Conservation (phyloP, 2,329 filamentous ascomycete genomes). For the Mollisiaceae sp. region DNA sequence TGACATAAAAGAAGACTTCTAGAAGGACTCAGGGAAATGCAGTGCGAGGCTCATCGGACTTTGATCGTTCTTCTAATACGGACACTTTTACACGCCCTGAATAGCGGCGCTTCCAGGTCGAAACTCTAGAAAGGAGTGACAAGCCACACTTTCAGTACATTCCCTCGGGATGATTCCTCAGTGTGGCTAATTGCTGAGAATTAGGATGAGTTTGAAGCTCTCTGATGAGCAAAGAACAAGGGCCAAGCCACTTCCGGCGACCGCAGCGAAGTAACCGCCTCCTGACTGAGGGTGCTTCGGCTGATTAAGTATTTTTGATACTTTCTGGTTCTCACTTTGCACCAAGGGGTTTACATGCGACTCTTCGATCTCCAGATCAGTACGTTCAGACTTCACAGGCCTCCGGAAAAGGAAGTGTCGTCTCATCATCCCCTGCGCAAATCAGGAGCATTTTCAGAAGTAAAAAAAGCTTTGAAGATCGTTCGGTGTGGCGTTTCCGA, state of each 20-base stretch:
- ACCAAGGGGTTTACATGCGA: background rate
- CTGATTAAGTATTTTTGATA: constrained; percentile 12
- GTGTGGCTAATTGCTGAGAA: constrained; percentile 7
- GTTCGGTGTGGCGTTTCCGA: background rate
- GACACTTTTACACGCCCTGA: background rate
- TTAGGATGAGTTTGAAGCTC: background rate
- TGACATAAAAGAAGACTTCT: background rate
- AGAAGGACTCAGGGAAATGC: background rate
- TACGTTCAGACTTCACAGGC: constrained; percentile 8
- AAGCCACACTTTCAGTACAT: background rate
- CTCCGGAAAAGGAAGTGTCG: constrained; percentile 6
- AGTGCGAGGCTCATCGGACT: constrained; percentile 7
- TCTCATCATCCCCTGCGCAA: constrained; percentile 6
- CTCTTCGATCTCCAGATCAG: background rate
- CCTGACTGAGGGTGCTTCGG: constrained; percentile 12
- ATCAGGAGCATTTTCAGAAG: constrained; percentile 9
- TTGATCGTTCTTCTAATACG: background rate
- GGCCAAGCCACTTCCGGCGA: background rate
- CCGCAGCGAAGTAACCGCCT: background rate
- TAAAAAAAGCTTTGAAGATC: constrained; percentile 9
- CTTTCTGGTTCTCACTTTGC: background rate
- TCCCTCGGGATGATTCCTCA: constrained; percentile 6
- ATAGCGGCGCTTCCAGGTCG: background rate
- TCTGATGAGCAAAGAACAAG: background rate
- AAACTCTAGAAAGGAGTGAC: background rate